phyloP scores from a whole-genome alignment of 129 eudicot species.

The Flaveria trinervia region DNA sequence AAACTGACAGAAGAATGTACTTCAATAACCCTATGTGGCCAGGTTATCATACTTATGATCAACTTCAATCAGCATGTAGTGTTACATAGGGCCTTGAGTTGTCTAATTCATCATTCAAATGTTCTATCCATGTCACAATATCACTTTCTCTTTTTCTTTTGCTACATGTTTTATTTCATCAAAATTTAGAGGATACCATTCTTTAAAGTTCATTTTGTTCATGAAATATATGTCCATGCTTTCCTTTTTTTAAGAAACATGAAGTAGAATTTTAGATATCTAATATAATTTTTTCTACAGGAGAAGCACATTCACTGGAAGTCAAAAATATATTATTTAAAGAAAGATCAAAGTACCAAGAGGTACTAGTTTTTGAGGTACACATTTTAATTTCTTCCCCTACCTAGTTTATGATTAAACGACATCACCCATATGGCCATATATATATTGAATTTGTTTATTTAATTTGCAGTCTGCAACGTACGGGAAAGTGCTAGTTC shows the following conservation, averaged over 20 bases:
- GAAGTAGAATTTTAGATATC: conserved; percentile 1
- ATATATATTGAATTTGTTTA: not conserved
- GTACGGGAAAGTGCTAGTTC: conserved; percentile 88
- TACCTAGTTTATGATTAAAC: conserved; percentile 7
- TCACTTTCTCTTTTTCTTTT: not conserved
- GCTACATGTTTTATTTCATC: not conserved
- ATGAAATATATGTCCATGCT: not conserved
- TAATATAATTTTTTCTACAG: conserved; percentile 38
- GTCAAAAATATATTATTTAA: conserved; percentile 68
- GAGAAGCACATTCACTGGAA: conserved; percentile 93
- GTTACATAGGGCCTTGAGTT: not conserved
- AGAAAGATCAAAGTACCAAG: conserved; percentile 84
- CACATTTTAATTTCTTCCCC: not conserved
- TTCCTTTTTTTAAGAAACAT: not conserved
- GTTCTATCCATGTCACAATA: not conserved
- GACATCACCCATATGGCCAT: not conserved
- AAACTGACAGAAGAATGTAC: conserved; percentile 52
- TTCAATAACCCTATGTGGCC: conserved; percentile 99
- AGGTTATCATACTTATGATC: conserved; percentile 43
- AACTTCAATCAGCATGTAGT: not conserved
- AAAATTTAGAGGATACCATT: not conserved
- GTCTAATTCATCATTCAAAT: not conserved
- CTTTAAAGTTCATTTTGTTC: conserved; percentile 11
- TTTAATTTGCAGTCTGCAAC: conserved; percentile 61
- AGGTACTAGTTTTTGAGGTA: conserved; percentile 94